Conservation (phyloP, 305 asterid species). For the Solanum hybrid region DNA sequence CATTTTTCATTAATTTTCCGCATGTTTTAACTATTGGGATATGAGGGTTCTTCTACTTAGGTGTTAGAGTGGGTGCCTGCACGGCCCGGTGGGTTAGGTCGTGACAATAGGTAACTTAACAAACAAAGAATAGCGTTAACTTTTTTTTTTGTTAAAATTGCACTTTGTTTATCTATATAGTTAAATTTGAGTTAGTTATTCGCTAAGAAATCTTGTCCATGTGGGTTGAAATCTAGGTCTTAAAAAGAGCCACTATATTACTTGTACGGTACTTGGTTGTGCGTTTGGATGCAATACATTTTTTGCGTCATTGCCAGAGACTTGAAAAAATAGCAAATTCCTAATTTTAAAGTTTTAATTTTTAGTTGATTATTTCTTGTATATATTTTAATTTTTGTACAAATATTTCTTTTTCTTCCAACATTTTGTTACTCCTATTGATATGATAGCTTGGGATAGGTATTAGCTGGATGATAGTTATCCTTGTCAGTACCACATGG, state of each 20-base stretch:
- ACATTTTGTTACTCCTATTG: neutral
- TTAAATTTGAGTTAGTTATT: no score
- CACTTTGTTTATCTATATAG: neutral
- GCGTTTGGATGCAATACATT: neutral
- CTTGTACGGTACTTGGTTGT: neutral
- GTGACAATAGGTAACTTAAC: neutral
- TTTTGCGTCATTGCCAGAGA: neutral
- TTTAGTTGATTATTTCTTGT: neutral
- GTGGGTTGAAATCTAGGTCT: neutral
- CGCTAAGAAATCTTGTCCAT: neutral
- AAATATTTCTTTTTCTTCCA: neutral
- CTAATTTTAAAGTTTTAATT: neutral
- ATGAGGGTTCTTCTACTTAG: no score
- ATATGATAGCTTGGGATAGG: neutral
- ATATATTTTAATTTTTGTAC: no score
- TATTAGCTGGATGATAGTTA: neutral
- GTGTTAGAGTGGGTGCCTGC: no score
- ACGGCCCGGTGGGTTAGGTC: no score
- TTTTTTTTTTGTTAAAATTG: neutral
- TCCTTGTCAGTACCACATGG: neutral
- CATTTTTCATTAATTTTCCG: no score
- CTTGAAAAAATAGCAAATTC: neutral
- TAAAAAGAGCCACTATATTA: neutral
- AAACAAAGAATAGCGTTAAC: neutral
- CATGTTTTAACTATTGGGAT: no score